Base-by-base conservation (phyloP, 2,329 filamentous ascomycete species). In the Fusarium chuoi region DNA sequence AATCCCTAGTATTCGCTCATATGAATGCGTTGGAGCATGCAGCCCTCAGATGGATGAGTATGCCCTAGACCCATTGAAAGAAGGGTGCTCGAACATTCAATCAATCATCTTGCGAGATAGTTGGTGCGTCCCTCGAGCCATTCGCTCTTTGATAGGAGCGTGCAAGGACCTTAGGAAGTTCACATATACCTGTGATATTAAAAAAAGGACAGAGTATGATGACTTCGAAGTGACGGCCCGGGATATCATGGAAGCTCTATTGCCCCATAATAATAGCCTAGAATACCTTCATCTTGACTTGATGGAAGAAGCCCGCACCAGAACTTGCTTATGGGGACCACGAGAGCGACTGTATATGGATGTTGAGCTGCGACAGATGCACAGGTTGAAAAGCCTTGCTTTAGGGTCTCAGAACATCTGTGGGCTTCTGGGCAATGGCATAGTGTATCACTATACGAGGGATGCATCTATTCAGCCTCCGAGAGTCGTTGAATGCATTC, bases 51-150 rank as follows among this genome's bases (percentile, higher is more conserved):
- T 20, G 17, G 48, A 52, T 1, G 49, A 52, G 5, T 5, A 1
- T 24, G 0, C 20, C n/a, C 0, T 52, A 20, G 0, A 26, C 3
- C 12, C 5, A 2, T 5, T 52, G 18, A 0, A 28, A 0, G 7
- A 28, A 10, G 5, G 35, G 1, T 38, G 33, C 24, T 54, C 51
- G 1, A 54, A 38, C 14, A 14, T 54, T 22, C 0, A 38, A 22
- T 54, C 51, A 22, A 54, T 54, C 18, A 10, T 38, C 18, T 5
- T 54, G 7, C 20, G 10, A 28, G 7, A 38, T 17, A n/a, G 35
- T 7, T 54, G 24, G 51, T 28, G 35, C 20, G 13, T 36, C 1
- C 14, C 17, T 2, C 33, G 24, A n/a, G 24, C 51, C 24, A 7
- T 28, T 13, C 18, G 24, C 3, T 54, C 24, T 17, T 22, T 54